Conservation (phyloP, 768 basidiomycete genomes). For the Rubroboletus satanas region DNA sequence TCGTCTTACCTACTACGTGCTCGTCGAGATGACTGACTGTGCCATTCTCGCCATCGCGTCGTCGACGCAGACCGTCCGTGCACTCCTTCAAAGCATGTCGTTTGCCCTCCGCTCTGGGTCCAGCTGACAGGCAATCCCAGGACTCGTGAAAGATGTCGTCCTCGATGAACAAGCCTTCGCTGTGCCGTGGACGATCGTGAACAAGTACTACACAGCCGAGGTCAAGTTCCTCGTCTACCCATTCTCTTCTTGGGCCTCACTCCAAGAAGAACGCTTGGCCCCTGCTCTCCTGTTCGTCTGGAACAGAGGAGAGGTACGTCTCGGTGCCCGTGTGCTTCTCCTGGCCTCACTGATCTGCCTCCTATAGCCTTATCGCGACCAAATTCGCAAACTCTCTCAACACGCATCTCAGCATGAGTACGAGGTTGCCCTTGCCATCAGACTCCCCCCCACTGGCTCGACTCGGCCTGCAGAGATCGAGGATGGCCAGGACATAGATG, state of each 20-base stretch:
- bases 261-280: constrained; percentile 35
- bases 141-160: constrained; percentile 18
- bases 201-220: constrained; percentile 78
- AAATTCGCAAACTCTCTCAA: constrained; percentile 47
- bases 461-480: constrained; percentile 30
- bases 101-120: neutral
- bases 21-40: constrained; percentile 16
- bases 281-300: constrained; percentile 78
- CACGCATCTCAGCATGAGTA: constrained; percentile 51
- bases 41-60: constrained; percentile 28
- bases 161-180: constrained; percentile 15
- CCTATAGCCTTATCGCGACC: constrained; percentile 54
- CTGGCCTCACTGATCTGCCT: constrained; percentile 2
- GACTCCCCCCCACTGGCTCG: constrained; percentile 34
- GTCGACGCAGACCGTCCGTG: constrained; percentile 12
- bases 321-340: neutral
- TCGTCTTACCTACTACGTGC: neutral
- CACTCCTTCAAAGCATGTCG: constrained; percentile 26
- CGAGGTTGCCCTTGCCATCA: constrained; percentile 71
- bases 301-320: constrained; percentile 59
- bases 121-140: constrained; percentile 21
- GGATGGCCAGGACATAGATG: constrained; percentile 58
- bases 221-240: constrained; percentile 62
- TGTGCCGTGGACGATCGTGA: constrained; percentile 72
- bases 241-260: constrained; percentile 40